Percentiles rank a stretch among this genome's conserved stretches.
These are phyloP conservation scores for Psilocybe tampanensis DNA, from an alignment of 768 basidiomycete genomes.

Conservation along the genomic window DNA sequence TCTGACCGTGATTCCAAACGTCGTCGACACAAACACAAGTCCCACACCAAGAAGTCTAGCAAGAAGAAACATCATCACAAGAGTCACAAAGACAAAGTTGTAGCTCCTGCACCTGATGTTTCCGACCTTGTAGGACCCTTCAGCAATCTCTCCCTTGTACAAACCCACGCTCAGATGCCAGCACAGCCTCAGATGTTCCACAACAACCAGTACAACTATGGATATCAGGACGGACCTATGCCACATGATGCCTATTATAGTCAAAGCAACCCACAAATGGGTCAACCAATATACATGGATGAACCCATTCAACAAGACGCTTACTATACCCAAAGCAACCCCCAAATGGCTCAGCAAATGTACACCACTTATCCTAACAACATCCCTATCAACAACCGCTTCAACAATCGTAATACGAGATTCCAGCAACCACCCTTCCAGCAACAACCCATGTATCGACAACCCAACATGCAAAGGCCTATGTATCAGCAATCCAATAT, in stretches of 20 bases:
- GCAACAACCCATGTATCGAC: background rate
- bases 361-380: conserved; percentile 9
- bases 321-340: background rate
- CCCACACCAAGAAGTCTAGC: background rate
- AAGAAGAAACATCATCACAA: background rate
- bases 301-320: background rate
- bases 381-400: background rate
- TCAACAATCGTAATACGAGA: background rate
- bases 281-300: background rate
- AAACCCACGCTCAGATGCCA: background rate
- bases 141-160: background rate
- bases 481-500: background rate
- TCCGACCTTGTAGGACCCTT: background rate
- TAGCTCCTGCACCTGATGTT: background rate
- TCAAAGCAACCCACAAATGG: background rate
- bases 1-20: background rate
- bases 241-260: background rate
- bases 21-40: background rate
- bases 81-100: background rate
- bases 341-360: background rate
- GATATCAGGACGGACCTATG: background rate
- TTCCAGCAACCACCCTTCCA: background rate
- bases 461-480: background rate
- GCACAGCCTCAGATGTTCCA: background rate
- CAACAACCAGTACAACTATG: background rate